Base-by-base conservation (phyloP, 2,329 filamentous ascomycete species). In the Xylaria sp. region DNA sequence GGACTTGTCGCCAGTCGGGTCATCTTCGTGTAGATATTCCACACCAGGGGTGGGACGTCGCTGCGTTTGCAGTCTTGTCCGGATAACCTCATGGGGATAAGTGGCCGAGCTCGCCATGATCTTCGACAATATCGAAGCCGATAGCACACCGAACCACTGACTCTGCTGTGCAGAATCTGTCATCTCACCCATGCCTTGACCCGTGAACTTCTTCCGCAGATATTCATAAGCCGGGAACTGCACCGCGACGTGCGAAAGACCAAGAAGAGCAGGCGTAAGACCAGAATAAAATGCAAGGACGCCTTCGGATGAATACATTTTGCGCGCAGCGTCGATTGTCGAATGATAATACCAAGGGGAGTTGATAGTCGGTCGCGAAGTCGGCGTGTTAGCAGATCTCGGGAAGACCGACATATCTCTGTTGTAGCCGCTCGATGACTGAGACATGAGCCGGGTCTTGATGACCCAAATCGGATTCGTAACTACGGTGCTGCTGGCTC, bases 401-500 rank as follows among this genome's bases (percentile, higher is more conserved):
- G 82, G 79, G 61, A 79, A 77, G 61, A 72, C 63, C 30, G 76
- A 78, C 64, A 77, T 75, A 13, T 74, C 78, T 70, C 71, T 79
- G 71, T 75, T 78, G 73, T 71, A 75, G 71, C 74, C 78, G 63
- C 69, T 73, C 71, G 73, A 81, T 71, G 70, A 89, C 77, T 97
- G 94, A 44, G 94, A 96, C 94, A 97, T 97, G 68, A 99, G 83
- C 66, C 94, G 84, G 53, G 94, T 99, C 77, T 99, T 99, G 78
- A 99, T 96, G 44, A 99, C 94, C 94, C 94, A 99, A 62, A 99
- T 99, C 0, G 94, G 94, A 74, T 97, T 99, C 23, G 94, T 99
- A 63, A 88, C 89, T 64, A 97, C 82, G 3, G 94, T 99, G 66
- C 92, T 97, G 77, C 90, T 96, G 62, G 87, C 92, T 56, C 94